Evolutionary conservation across 306 rosid species (phyloP).

Genomic region (Vicia sativa): DNA sequence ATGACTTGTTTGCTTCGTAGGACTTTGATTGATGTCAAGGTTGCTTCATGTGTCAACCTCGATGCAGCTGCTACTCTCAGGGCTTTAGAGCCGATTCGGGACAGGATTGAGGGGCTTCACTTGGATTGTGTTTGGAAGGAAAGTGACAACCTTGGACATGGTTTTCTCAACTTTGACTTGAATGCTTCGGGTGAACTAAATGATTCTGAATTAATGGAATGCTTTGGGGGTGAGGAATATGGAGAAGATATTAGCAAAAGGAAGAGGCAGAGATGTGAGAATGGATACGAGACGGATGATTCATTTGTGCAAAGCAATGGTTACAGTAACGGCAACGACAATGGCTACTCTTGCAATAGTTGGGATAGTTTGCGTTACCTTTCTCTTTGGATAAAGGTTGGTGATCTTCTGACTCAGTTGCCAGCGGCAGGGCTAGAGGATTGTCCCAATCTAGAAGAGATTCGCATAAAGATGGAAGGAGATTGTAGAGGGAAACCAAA

Average conservation of each 20-base stretch:
- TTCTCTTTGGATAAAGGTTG: constrained; percentile 87
- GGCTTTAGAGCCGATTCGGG: constrained; percentile 73
- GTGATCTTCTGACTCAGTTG: constrained; percentile 70
- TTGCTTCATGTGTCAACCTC: constrained; percentile 71
- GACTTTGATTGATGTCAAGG: constrained; percentile 64
- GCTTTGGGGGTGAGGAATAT: constrained; percentile 39
- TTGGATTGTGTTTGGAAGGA: constrained; percentile 83
- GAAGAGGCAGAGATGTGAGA: constrained; percentile 61
- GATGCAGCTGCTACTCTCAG: constrained; percentile 55
- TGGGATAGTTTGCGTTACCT: constrained; percentile 72
- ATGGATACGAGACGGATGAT: constrained; percentile 42
- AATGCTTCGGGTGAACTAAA: constrained; percentile 36
- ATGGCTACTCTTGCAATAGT: constrained; percentile 48
- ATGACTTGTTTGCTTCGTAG: constrained; percentile 58
- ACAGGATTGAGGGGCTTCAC: constrained; percentile 71
- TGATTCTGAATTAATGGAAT: constrained; percentile 32
- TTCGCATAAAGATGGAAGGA: constrained; percentile 72
- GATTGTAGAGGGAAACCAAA: constrained; percentile 69
- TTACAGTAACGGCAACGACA: constrained; percentile 2
- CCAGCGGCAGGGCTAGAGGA: constrained; percentile 68
- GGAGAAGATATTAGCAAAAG: constrained; percentile 44
- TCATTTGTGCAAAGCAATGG: constrained; percentile 42
- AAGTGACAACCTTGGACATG: constrained; percentile 37
- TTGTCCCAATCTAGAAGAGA: constrained; percentile 79
- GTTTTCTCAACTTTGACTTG: constrained; percentile 43